These are phyloP conservation scores for Ceratorhiza oryzae-sativae DNA, from an alignment of 1,284 basidiomycete species.

Conservation along the genomic window DNA sequence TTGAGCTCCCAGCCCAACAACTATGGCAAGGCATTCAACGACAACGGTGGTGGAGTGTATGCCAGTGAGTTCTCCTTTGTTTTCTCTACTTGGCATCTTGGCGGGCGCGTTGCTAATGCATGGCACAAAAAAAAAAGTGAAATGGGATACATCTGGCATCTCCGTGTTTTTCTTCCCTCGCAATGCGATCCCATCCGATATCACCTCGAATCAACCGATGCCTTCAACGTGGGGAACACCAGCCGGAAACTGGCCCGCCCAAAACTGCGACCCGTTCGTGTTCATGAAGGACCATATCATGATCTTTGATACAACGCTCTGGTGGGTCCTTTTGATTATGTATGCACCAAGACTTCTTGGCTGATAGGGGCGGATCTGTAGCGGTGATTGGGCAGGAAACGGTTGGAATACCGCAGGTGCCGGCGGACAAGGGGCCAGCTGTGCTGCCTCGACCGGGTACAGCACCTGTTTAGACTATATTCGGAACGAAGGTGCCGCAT, in stretches of 20 bases:
- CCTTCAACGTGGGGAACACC: conserved; percentile 78
- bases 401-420: conserved; percentile 70
- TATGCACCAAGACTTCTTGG: background rate
- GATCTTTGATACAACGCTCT: conserved; percentile 84
- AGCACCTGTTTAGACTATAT: conserved; percentile 80
- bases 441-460: conserved; percentile 81
- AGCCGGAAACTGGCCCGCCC: conserved; percentile 75
- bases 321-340: conserved; percentile 55
- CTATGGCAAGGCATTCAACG: conserved; percentile 54
- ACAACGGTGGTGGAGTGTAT: conserved; percentile 40
- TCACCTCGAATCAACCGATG: conserved; percentile 68
- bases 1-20: conserved; percentile 42
- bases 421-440: conserved; percentile 82
- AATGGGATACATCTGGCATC: conserved; percentile 76
- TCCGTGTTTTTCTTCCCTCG: conserved; percentile 83
- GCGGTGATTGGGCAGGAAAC: conserved; percentile 86
- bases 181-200: conserved; percentile 73
- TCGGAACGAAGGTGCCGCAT: conserved; percentile 69
- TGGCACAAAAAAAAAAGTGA: conserved; percentile 56
- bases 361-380: conserved; percentile 47
- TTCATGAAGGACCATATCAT: conserved; percentile 78
- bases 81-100: background rate
- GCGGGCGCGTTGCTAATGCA: conserved; percentile 7
- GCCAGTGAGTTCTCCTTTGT: conserved; percentile 23
- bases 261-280: conserved; percentile 70